Conservation (phyloP, 2,329 filamentous ascomycete species). For the Colletotrichum incanum region DNA sequence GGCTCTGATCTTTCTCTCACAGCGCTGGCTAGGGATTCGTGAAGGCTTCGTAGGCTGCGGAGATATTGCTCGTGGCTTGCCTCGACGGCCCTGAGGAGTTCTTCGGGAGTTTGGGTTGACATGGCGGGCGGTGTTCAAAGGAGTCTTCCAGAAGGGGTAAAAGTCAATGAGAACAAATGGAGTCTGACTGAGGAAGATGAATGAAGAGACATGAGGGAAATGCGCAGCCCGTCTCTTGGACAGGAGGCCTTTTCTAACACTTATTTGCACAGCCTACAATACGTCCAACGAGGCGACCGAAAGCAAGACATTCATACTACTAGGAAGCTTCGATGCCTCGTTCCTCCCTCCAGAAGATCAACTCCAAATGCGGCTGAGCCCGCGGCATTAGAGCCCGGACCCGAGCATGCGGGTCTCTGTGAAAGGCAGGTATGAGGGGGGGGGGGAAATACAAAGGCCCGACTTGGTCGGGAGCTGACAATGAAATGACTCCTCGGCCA, state of each 20-base stretch:
- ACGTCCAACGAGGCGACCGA: slow-evolving; percentile 8
- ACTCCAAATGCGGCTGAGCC: slow-evolving; percentile 36
- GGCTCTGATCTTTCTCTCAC: slow-evolving; percentile 32
- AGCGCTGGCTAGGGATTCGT: slow-evolving; percentile 47
- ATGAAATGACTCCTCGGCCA: slow-evolving; percentile 16
- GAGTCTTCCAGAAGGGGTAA: background rate
- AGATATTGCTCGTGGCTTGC: slow-evolving; percentile 54
- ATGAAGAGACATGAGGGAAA: background rate
- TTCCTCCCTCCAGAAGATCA: background rate
- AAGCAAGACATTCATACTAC: background rate
- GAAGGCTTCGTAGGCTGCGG: slow-evolving; percentile 49
- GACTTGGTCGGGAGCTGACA: background rate
- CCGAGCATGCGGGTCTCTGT: background rate
- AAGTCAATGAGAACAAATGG: background rate
- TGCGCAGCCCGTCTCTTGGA: background rate
- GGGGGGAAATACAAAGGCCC: no score
- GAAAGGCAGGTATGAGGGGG: background rate
- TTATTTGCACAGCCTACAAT: slow-evolving; percentile 13
- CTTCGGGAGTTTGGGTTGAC: slow-evolving; percentile 50
- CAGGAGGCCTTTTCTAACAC: slow-evolving; percentile 8
- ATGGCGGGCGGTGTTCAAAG: slow-evolving; percentile 4
- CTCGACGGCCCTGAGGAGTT: slow-evolving; percentile 53
- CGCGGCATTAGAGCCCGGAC: background rate
- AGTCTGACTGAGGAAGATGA: background rate
- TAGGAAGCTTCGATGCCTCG: slow-evolving; percentile 21